These are phyloP conservation scores for Licmophora abbreviata DNA, from an alignment of 108 stramenopile genomes.

Conservation along the genomic window DNA sequence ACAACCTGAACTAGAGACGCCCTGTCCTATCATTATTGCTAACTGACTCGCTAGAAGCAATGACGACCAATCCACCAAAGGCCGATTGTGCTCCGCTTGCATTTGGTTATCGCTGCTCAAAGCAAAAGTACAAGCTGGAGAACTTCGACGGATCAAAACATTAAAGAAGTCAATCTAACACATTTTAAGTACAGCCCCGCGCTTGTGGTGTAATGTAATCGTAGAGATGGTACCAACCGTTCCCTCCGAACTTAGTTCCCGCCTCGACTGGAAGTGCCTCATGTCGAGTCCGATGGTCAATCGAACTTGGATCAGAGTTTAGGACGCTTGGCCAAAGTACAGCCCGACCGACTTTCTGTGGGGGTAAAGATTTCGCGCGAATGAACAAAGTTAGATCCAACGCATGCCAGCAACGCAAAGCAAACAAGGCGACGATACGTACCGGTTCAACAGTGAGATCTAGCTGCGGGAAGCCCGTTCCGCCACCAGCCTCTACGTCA, in stretches of 20 bases:
- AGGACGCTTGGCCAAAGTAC: conserved; percentile 61
- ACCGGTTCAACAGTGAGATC: conserved; percentile 42
- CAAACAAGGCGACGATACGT: conserved; percentile 34
- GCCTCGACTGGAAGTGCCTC: conserved; percentile 54
- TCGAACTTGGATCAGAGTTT: conserved; percentile 30
- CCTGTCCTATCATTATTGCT: no score
- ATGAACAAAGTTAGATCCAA: conserved; percentile 4
- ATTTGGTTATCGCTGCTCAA: no score
- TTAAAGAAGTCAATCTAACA: not conserved
- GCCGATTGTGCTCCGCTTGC: no score
- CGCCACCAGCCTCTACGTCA: conserved; percentile 56
- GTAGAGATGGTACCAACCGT: conserved; percentile 76
- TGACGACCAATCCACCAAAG: no score
- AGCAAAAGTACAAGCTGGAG: no score
- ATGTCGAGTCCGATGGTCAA: conserved; percentile 44
- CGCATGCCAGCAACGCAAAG: not conserved
- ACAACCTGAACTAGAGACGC: no score
- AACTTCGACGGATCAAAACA: not conserved
- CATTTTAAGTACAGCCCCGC: conserved; percentile 23
- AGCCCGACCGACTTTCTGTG: conserved; percentile 33
- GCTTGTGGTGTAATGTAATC: conserved; percentile 41
- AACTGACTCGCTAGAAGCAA: no score
- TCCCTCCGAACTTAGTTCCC: conserved; percentile 69
- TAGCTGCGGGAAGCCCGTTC: conserved; percentile 33
- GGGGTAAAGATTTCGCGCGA: conserved; percentile 3